Evolutionary conservation across 441 rosid species (phyloP).

Genomic region (Erodium moschatum): DNA sequence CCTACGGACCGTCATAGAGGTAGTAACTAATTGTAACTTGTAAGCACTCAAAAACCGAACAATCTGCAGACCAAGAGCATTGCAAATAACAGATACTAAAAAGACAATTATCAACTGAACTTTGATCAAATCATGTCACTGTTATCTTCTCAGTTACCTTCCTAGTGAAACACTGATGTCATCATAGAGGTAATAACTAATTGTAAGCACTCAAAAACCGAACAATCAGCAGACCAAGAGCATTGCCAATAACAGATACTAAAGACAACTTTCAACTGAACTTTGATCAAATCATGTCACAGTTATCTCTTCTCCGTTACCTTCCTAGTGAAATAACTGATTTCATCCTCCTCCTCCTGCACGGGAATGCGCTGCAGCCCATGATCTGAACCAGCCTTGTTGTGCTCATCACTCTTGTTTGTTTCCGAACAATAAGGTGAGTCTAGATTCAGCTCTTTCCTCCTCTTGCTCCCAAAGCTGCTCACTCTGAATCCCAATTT

Average conservation of each 20-base stretch:
- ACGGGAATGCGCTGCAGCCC: constrained; percentile 9
- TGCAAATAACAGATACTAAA: neutral
- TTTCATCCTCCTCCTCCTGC: constrained; percentile 57
- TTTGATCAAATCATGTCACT: too few species aligned
- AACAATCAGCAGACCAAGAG: neutral
- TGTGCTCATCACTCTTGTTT: constrained; percentile 24
- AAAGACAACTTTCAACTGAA: too few species aligned
- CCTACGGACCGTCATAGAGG: neutral
- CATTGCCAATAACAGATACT: neutral
- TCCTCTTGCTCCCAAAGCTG: constrained; percentile 84
- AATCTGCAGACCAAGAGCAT: neutral
- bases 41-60: too few species aligned
- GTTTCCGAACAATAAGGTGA: constrained; percentile 42
- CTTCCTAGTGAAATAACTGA: constrained; percentile 76
- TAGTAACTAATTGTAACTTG: too few species aligned
- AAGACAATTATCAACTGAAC: too few species aligned
- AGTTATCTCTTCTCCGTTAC: constrained; percentile 26
- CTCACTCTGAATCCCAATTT: constrained; percentile 36
- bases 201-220: neutral
- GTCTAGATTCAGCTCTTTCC: constrained; percentile 40
- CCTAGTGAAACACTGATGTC: constrained; percentile 62
- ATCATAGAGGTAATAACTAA: constrained; percentile 17
- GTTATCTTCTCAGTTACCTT: constrained; percentile 40
- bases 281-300: too few species aligned
- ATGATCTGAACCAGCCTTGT: too few species aligned